Evolutionary conservation across 192 early-diverging fungal genomes (phyloP).

Genomic region (Coemansia sp.): DNA sequence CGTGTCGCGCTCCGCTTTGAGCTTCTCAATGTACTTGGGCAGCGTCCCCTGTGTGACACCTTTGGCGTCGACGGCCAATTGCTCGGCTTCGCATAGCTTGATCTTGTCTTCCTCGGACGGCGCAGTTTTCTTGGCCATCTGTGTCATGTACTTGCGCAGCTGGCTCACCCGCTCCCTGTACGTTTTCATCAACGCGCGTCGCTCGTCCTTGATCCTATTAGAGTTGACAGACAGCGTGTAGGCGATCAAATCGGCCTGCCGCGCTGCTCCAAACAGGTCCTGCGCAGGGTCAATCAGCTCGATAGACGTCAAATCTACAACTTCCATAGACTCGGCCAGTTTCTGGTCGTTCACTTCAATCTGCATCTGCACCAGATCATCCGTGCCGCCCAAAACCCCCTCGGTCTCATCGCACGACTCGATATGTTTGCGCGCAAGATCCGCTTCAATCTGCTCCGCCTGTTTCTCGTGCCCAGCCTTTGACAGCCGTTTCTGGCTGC

Average conservation of each 20-base stretch:
- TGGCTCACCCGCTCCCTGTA: not conserved
- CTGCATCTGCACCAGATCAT: not conserved
- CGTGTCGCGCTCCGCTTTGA: slow-evolving; percentile 34
- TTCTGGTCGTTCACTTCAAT: not conserved
- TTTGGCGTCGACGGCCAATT: not conserved
- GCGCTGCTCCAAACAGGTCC: slow-evolving; percentile 29
- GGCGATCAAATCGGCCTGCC: slow-evolving; percentile 39
- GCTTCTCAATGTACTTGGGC: slow-evolving; percentile 16
- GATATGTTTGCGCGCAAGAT: slow-evolving; percentile 29
- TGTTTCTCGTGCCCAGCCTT: slow-evolving; percentile 6
- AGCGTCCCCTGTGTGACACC: not conserved
- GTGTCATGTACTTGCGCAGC: slow-evolving; percentile 5
- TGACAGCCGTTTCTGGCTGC: not conserved
- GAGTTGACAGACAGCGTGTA: slow-evolving; percentile 30
- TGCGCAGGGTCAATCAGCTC: slow-evolving; percentile 28
- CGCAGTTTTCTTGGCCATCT: not conserved
- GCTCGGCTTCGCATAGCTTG: not conserved
- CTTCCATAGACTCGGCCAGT: slow-evolving; percentile 7
- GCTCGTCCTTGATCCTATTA: not conserved
- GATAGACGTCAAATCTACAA: slow-evolving; percentile 23
- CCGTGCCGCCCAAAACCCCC: not conserved
- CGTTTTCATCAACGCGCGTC: not conserved
- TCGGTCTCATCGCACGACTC: slow-evolving; percentile 9
- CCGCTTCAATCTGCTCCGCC: slow-evolving; percentile 21
- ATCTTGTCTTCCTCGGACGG: not conserved